Percentiles rank a stretch among this genome's conserved stretches.
These are phyloP conservation scores for Pythium biforme DNA, from an alignment of 352 stramenopile genomes.

Conservation along the genomic window DNA sequence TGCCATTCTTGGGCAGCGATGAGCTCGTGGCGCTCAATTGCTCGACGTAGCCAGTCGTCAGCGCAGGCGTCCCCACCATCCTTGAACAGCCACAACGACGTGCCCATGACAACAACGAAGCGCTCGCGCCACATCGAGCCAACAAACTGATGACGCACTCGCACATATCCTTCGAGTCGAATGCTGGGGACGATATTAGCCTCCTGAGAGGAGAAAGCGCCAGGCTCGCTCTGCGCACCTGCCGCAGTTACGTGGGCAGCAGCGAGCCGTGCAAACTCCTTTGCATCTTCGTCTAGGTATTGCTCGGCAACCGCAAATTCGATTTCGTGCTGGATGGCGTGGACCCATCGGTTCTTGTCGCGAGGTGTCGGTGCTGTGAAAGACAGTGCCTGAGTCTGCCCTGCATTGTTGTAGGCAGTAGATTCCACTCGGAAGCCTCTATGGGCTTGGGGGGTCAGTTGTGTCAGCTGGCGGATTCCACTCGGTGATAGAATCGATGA, in stretches of 20 bases:
- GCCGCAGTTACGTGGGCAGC: slow-evolving; percentile 28
- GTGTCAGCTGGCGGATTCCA: slow-evolving; percentile 33
- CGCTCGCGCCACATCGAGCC: slow-evolving; percentile 28
- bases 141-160: slow-evolving; percentile 28
- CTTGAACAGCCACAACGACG: slow-evolving; percentile 27
- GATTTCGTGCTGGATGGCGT: slow-evolving; percentile 54
- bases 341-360: slow-evolving; percentile 51
- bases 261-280: slow-evolving; percentile 53
- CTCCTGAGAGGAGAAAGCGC: not conserved
- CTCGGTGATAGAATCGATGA: slow-evolving; percentile 36
- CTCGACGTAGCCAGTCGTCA: slow-evolving; percentile 27
- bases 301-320: slow-evolving; percentile 57
- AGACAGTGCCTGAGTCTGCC: slow-evolving; percentile 11
- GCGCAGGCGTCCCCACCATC: slow-evolving; percentile 32
- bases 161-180: slow-evolving; percentile 23
- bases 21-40: slow-evolving; percentile 54
- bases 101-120: slow-evolving; percentile 19
- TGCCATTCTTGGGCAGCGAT: slow-evolving; percentile 32
- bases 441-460: not conserved
- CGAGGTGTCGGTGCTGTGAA: slow-evolving; percentile 42
- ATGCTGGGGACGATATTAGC: not conserved
- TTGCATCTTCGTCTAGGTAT: slow-evolving; percentile 56
- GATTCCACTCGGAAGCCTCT: slow-evolving; percentile 2
- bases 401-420: too few relatives aligned
- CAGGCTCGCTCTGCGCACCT: not conserved